Evolutionary conservation across 1,284 basidiomycete species (phyloP), one percentile per base, ranked within the genome.

Genomic region (Gomphus sp.): DNA sequence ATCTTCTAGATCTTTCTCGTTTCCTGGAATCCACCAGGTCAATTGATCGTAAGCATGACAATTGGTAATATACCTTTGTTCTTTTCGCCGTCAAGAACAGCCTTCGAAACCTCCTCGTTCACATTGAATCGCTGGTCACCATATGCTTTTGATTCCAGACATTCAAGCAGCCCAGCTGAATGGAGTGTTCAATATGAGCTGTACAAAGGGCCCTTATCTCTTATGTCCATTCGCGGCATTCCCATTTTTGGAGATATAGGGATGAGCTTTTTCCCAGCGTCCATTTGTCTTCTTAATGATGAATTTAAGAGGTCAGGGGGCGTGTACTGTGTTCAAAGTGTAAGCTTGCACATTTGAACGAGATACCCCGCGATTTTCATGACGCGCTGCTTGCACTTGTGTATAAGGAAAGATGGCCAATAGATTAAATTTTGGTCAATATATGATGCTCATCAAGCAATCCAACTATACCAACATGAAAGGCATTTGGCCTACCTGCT

Each of bases 341-440:
- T 89, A 66, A 98, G 75, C 47, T 92, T 84, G 61, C 97, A 81
- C 91, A 99, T 94, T 78, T 98, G 97, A 74, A 99, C 98, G 63
- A 99, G 82, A 70, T 98, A 99, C 72, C 99, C 97, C 0, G 96
- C 99, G 66, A 99, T 98, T 77, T 98, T 99, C 16, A 97, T 99
- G 43, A 98, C 81, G 55, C 97, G 84, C 74, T 99, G 97, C 78
- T 99, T 99, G 80, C 96, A 98, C 75, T 98, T 98, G 78, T 99
- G 97, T 60, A 93, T 91, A 58, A 87, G 87, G 71, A 97, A 99
- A 66, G 94, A 96, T 10, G 95, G 95, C 97, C 97, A 99, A 73
- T 98, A 94, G 50, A 94, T 82, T 64, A 99, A 81, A 69, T 98
- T 93, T 63, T 83, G 84, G 78, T 99, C 97, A 67, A 98, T 95